Base-by-base conservation (phyloP, 257 asterid species). In the Solanum sitiens region DNA sequence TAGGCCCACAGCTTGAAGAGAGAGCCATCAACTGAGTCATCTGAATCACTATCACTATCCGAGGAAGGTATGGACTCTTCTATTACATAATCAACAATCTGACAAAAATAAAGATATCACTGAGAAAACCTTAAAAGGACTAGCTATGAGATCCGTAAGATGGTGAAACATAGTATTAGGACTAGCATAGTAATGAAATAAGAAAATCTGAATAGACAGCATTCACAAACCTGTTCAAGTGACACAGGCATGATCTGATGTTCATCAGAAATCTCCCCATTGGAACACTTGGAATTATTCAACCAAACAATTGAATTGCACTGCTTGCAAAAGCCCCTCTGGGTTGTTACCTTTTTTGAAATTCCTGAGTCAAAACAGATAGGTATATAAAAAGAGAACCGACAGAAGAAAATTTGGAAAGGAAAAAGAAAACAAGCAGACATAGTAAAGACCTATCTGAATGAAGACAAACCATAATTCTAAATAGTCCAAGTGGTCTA, bases 301-400 rank as follows among this genome's bases (percentile, higher is more conserved):
- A 93, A 89, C 98, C 98, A 95, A 84, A 97, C 94, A 73, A 95
- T 83, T 45, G 93, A 91, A 88, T 84, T 10, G 72, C 98, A 95
- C 70, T 89, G 86, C 83, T 63, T 77, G 88, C 98, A 95, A 89
- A 91, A 95, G 18, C 98, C 99, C 89, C 98, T 93, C 71, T 85
- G 87, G 63, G 93, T 91, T 83, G 90, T 89, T 44, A 89, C 86
- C 87, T 88, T 91, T 83, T 89, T 89, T 87, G 90, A 76, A 47
- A 86, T 37, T 6, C 89, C 98, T 95, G 96, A 91, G 16, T 50
- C 21, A 30, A 11, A 82, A 82, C 45, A 82, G 21, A 6, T 30
- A 30, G 21, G 20, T 5, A 37, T 47, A 47, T 79, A 25, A 53
- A 84, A 83, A 68, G 37, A 86, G 37, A 86, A 63, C 85, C 33